Conservation (phyloP, 192 early-diverging fungal genomes). For the Coemansia sp. region DNA sequence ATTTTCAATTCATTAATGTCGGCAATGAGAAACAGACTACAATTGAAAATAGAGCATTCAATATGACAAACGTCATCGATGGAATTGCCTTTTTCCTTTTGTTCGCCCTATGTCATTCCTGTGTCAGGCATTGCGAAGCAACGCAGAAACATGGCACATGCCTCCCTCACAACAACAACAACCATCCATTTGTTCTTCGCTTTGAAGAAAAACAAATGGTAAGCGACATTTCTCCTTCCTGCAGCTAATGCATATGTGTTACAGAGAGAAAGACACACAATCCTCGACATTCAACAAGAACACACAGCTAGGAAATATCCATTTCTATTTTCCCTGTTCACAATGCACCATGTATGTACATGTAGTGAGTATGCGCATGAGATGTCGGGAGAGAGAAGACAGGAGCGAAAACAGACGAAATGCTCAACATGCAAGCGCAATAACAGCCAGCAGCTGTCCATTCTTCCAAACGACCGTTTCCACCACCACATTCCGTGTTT, state of each 20-base stretch:
- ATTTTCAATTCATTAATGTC: background rate
- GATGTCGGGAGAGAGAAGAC: no score
- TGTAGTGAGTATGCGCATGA: background rate
- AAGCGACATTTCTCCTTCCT: background rate
- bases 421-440: no score
- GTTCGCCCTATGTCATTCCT: background rate
- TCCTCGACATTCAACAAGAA: no score
- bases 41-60: background rate
- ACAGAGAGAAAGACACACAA: background rate
- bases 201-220: background rate
- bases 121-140: background rate
- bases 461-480: no score
- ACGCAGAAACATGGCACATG: no score
- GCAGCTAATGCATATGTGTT: slow-evolving; percentile 3
- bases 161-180: no score
- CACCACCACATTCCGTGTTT: no score
- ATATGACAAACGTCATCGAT: no score
- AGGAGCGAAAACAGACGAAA: background rate
- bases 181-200: no score
- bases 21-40: no score
- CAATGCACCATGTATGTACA: background rate
- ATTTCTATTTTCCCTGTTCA: background rate
- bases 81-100: no score
- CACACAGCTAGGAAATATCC: background rate
- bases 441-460: no score